These are phyloP conservation scores for Aspergillus intermedius DNA, from an alignment of 2,329 filamentous ascomycete species.

Conservation along the genomic window DNA sequence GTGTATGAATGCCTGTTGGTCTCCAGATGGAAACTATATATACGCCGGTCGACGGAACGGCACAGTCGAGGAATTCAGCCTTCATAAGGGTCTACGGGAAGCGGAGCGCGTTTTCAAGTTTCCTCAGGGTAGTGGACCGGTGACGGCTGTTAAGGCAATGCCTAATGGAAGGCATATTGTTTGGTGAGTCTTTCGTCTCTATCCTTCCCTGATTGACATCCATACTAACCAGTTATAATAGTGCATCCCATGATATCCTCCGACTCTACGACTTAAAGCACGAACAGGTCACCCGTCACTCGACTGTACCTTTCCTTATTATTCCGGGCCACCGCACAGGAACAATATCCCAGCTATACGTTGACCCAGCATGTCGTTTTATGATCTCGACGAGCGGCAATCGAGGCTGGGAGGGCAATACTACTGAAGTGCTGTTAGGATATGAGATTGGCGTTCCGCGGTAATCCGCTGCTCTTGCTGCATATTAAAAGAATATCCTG, in stretches of 20 bases:
- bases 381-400: constrained; percentile 92
- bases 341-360: constrained; percentile 76
- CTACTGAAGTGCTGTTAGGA: constrained; percentile 83
- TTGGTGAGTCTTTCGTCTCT: constrained; percentile 50
- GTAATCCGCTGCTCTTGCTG: constrained; percentile 5
- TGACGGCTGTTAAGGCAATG: constrained; percentile 85
- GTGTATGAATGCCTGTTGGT: constrained; percentile 98
- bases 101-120: constrained; percentile 79
- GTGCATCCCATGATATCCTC: constrained; percentile 87
- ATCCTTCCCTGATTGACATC: constrained; percentile 4
- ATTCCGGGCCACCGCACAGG: constrained; percentile 85
- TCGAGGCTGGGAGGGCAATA: constrained; percentile 85
- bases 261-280: constrained; percentile 82
- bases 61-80: constrained; percentile 87
- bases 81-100: constrained; percentile 71
- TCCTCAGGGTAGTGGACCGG: constrained; percentile 78
- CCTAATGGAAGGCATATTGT: constrained; percentile 85
- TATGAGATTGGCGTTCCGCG: constrained; percentile 69
- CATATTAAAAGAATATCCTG: neutral
- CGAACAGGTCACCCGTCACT: constrained; percentile 59
- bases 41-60: constrained; percentile 87
- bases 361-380: constrained; percentile 81
- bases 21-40: constrained; percentile 87
- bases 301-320: constrained; percentile 88
- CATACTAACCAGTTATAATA: constrained; percentile 27